Base-by-base conservation (phyloP, 371 early-diverging fungal genomes). In the Dichotomocladium elegans region DNA sequence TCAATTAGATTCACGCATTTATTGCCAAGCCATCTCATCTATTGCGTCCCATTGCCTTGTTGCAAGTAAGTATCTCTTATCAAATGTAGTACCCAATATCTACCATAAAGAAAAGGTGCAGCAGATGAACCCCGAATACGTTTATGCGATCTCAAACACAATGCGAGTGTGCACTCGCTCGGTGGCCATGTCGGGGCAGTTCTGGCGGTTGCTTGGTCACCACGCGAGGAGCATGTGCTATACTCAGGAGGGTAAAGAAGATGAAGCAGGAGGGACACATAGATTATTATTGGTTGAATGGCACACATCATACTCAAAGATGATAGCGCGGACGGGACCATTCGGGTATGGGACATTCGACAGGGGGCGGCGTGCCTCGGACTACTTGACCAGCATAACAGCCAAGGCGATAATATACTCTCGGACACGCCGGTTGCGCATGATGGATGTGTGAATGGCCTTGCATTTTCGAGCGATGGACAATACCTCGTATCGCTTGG, bases 301-400 rank as follows among this genome's bases (percentile, higher is more conserved):
- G n/a, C n/a, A n/a, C n/a, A n/a, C n/a, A n/a, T n/a, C 11, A 17
- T 19, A 3, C 1, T 12, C 19, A 6, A 29, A 4, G 1, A 25
- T 14, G 5, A 22, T 60, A 86, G 88, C 37, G 55, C 52, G 10
- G 91, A 91, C 55, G 77, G 83, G 12, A 79, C 80, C 2, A 68
- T 88, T 6, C 76, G 82, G 6, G 59, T 91, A 26, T 94, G 94
- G 94, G 94, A 94, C 58, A 83, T 92, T 31, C 83, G 94, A 48
- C 81, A 85, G 45, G 83, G 91, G 3, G 64, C 70, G 26, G 58
- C 83, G 3, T 80, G 83, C 41, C 46, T 90, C 4, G 66, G 72
- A 51, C 72, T 81, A 2, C 57, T 87, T 19, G 86, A 87, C 53
- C 77, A 81, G 42, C 77, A 86, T 51, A 80, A 85, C 55, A 63